These are phyloP conservation scores for Xylaria sp. DNA, from an alignment of 2,329 filamentous ascomycete genomes.

Conservation along the genomic window DNA sequence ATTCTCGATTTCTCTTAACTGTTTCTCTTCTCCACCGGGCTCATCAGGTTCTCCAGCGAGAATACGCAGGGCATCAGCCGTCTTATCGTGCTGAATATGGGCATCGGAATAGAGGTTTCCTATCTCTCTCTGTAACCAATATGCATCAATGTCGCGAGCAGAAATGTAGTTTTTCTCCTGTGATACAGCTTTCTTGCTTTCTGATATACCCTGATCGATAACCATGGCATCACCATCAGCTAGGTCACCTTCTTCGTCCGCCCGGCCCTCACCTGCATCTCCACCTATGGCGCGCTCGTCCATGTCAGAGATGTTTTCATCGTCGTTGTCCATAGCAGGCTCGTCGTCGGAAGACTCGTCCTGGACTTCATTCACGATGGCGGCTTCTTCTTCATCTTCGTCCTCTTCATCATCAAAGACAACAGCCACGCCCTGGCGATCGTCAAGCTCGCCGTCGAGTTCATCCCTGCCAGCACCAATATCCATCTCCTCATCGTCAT, in stretches of 20 bases:
- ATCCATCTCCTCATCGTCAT: constrained; percentile 90
- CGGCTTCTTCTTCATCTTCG: constrained; percentile 85
- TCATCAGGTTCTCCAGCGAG: constrained; percentile 80
- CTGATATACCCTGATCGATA: constrained; percentile 74
- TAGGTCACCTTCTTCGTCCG: constrained; percentile 61
- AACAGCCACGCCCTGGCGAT: constrained; percentile 95
- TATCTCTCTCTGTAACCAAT: constrained; percentile 95
- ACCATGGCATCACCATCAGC: constrained; percentile 81
- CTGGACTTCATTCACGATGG: constrained; percentile 84
- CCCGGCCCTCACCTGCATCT: constrained; percentile 60
- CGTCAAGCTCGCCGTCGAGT: constrained; percentile 83
- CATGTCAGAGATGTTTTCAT: constrained; percentile 66
- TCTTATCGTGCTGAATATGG: constrained; percentile 93
- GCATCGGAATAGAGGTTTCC: constrained; percentile 89
- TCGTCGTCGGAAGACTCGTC: constrained; percentile 89
- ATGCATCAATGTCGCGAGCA: constrained; percentile 93
- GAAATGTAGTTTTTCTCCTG: constrained; percentile 74
- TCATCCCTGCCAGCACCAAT: constrained; percentile 72
- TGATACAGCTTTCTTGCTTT: constrained; percentile 58
- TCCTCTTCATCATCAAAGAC: constrained; percentile 95
- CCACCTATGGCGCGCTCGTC: constrained; percentile 65
- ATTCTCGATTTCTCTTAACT: constrained; percentile 94
- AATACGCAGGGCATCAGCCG: constrained; percentile 82
- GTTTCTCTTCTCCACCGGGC: constrained; percentile 80
- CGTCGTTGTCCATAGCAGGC: constrained; percentile 69